Conservation (phyloP, 176 grass and related monocot species). For the Puccinellia tenuiflora region DNA sequence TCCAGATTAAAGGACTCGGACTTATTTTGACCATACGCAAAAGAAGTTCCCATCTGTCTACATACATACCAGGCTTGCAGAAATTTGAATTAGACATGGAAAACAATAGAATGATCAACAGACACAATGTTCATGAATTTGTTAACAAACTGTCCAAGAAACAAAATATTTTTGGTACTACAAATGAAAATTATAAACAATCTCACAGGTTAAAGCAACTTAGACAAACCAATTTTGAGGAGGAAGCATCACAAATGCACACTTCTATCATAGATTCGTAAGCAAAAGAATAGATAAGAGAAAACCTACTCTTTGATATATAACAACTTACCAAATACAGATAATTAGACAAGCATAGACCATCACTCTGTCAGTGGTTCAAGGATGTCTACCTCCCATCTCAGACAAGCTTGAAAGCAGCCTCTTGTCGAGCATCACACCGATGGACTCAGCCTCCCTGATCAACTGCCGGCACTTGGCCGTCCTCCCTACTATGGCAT, state of each 20-base stretch:
- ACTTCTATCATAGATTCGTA: too few relatives aligned
- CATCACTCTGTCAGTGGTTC: not conserved
- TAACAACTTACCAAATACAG: too few relatives aligned
- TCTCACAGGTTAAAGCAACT: too few relatives aligned
- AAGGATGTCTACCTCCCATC: not conserved
- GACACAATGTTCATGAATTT: not conserved
- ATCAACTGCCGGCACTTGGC: constrained; percentile 64
- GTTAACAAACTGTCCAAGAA: not conserved
- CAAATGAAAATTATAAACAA: too few relatives aligned
- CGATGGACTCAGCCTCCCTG: constrained; percentile 52
- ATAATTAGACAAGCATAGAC: not conserved
- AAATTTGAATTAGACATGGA: not conserved
- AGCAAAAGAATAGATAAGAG: too few relatives aligned
- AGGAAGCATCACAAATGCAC: too few relatives aligned
- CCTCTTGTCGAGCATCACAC: constrained; percentile 50
- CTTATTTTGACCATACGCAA: not conserved
- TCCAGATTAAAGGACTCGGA: not conserved
- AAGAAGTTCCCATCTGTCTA: not conserved
- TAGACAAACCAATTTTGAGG: too few relatives aligned
- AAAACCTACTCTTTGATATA: too few relatives aligned
- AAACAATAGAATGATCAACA: not conserved
- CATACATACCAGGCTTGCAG: not conserved
- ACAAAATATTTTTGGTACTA: too few relatives aligned
- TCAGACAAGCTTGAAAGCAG: constrained; percentile 26
- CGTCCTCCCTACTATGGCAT: constrained; percentile 41